A percentile compares a stretch with the other conserved stretches of the same genome.
Conservation (phyloP, 345 rosid species). For the Corymbia maculata region DNA sequence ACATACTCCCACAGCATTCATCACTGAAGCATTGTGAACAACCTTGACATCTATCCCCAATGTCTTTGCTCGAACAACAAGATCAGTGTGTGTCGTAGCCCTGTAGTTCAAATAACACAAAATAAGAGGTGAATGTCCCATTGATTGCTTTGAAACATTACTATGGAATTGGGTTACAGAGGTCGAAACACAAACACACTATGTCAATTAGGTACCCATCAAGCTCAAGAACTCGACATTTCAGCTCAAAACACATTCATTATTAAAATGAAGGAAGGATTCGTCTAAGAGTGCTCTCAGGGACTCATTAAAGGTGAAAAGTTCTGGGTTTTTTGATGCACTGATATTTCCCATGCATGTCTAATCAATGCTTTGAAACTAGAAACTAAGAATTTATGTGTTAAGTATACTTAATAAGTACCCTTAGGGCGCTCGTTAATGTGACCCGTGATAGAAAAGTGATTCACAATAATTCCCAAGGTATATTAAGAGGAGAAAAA, state of each 20-base stretch:
- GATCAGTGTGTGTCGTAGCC: slow-evolving; percentile 91
- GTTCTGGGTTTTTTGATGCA: neutral
- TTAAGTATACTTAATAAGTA: neutral
- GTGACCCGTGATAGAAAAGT: neutral
- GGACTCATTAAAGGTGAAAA: neutral
- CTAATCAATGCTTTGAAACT: neutral
- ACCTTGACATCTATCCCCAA: slow-evolving; percentile 64
- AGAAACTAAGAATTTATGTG: neutral
- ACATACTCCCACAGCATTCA: slow-evolving; percentile 90
- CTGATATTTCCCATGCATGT: neutral
- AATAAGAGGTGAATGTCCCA: neutral
- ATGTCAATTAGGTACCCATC: neutral
- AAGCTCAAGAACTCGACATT: neutral
- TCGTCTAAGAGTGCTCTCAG: neutral
- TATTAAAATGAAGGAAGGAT: neutral
- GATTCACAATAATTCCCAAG: neutral
- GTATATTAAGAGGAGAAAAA: neutral
- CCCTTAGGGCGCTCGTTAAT: neutral
- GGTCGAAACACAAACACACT: neutral
- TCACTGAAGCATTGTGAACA: slow-evolving; percentile 84
- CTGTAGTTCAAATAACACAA: slow-evolving; percentile 20
- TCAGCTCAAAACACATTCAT: neutral
- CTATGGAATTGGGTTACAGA: neutral
- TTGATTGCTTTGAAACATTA: neutral
- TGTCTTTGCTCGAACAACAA: slow-evolving; percentile 84